Base-by-base conservation (phyloP, 345 rosid genomes). In the Odontarrhena argentea region DNA sequence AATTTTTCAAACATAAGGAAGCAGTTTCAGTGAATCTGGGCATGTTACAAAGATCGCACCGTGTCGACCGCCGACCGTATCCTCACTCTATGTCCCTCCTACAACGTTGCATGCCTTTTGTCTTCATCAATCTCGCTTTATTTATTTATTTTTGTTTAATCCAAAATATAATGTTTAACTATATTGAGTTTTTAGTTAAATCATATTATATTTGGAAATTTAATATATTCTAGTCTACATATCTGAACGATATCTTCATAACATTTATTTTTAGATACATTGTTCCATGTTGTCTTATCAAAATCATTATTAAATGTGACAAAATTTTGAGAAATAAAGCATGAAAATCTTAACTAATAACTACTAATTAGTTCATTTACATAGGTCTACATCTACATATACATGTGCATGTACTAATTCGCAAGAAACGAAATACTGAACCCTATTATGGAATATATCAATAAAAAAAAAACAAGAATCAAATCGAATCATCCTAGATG, bases 41-140 rank as follows among this genome's bases (percentile, higher is more conserved):
- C 77, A 73, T 60, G 77, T 73, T 73, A 59, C 45, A 60, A 52
- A 60, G 73, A 60, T 73, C 52, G n/a, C 46, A 73, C 72, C 71
- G 62, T 73, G 71, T 66, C 76, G 48, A 66, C 56, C 68, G 68
- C 77, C 77, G 77, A 67, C 77, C 73, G 67, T 32, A 73, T 73
- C 77, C 13, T 32, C 49, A 34, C 67, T 42, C 54, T 48, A 22
- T 72, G 71, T 56, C 76, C 59, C 59, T 63, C 63, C 57, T 37
- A 63, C 65, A 63, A 1, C 46, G 5, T 63, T 55, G 69, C 69
- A 38, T 71, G 51, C 43, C 58, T 55, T 54, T 56, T 58, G 65
- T 49, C 54, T 57, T 65, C 60, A 71, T 49, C 11, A 55, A 55
- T 37, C 44, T 37, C 64, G 40, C 44, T 44, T 24, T 35, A 4